Conservation (phyloP, 2,329 filamentous ascomycete genomes). For the Alternaria hordeiaustralica region DNA sequence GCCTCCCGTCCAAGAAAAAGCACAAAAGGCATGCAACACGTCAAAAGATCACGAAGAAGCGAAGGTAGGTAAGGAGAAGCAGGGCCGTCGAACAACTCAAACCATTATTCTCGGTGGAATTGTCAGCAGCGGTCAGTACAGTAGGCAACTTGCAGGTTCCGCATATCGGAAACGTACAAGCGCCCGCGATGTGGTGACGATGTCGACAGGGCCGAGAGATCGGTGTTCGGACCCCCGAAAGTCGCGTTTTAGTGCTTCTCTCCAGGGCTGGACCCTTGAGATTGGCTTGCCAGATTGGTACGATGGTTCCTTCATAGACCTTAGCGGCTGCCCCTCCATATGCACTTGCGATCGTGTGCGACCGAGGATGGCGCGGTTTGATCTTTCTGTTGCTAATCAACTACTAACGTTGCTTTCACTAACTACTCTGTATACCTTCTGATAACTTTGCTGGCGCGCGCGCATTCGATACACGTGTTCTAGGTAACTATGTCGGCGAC, state of each 20-base stretch:
- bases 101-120: neutral
- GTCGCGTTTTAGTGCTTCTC: neutral
- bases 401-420: neutral
- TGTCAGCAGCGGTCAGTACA: neutral
- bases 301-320: conserved; percentile 10
- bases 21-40: neutral
- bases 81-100: neutral
- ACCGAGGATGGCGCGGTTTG: conserved; percentile 4
- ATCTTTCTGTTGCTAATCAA: neutral
- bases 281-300: conserved; percentile 5
- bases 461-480: neutral
- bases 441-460: neutral
- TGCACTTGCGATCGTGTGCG: neutral
- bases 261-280: conserved; percentile 1
- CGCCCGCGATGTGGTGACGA: conserved; percentile 45
- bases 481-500: conserved; percentile 4
- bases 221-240: conserved; percentile 17
- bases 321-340: conserved; percentile 25
- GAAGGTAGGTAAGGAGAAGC: neutral
- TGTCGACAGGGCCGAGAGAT: conserved; percentile 37
- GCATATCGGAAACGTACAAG: conserved; percentile 40
- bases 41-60: neutral
- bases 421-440: neutral
- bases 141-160: neutral
- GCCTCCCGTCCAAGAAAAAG: conserved; percentile 14